Conservation (phyloP, 495 filamentous ascomycete genomes). For the Cetradonia linearis region DNA sequence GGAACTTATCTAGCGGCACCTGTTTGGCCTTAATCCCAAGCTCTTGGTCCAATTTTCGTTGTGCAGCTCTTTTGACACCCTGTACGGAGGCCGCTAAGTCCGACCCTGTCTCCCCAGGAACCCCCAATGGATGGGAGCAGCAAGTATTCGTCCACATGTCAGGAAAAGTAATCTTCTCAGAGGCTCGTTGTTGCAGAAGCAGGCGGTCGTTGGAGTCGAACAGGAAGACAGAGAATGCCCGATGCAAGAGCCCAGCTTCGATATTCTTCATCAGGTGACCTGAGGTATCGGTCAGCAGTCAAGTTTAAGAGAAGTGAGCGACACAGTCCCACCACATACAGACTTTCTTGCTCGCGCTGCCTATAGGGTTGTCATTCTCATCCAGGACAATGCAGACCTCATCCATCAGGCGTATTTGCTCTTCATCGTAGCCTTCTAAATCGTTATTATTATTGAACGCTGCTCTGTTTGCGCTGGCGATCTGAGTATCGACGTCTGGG, state of each 20-base stretch:
- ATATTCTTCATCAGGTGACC: conserved; percentile 99
- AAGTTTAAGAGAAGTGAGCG: neutral
- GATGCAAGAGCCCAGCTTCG: conserved; percentile 85
- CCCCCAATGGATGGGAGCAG: conserved; percentile 92
- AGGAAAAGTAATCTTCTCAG: conserved; percentile 98
- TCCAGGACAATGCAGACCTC: conserved; percentile 97
- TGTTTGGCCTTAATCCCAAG: conserved; percentile 83
- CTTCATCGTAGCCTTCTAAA: conserved; percentile 82
- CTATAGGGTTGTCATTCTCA: conserved; percentile 85
- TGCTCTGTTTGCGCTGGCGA: conserved; percentile 45
- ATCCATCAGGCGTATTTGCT: conserved; percentile 97
- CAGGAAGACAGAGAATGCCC: conserved; percentile 95
- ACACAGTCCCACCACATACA: conserved; percentile 50
- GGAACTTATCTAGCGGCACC: conserved; percentile 84
- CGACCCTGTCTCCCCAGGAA: conserved; percentile 81
- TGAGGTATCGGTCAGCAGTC: conserved; percentile 28
- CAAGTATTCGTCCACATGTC: conserved; percentile 99
- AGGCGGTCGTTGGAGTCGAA: conserved; percentile 84
- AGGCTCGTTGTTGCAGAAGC: conserved; percentile 87
- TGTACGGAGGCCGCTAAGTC: conserved; percentile 67
- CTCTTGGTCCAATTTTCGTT: conserved; percentile 88
- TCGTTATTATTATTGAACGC: conserved; percentile 33
- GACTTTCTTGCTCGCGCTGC: conserved; percentile 94
- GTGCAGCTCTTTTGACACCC: conserved; percentile 82
- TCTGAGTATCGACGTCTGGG: conserved; percentile 88